Conservation (phyloP, 1,284 basidiomycete genomes). For the Jaminaea rosea region DNA sequence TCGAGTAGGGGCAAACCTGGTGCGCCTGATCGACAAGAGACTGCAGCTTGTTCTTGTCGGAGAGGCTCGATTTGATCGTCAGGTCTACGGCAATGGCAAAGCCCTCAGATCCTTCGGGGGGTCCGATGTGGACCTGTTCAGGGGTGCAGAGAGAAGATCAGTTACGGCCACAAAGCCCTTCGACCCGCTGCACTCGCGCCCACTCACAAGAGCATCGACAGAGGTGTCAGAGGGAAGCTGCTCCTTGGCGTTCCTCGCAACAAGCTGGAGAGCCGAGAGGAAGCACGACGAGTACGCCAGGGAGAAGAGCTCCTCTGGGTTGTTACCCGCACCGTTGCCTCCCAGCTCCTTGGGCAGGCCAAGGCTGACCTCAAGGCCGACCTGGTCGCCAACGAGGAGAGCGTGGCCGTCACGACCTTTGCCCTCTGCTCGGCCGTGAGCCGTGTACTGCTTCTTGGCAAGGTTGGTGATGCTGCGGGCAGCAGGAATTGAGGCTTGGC, state of each 20-base stretch:
- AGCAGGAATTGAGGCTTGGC: too few relatives aligned
- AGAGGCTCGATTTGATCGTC: neutral
- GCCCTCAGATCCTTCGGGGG: neutral
- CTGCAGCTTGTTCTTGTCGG: conserved; percentile 1
- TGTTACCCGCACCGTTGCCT: neutral
- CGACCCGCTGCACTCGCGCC: neutral
- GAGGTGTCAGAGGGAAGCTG: neutral
- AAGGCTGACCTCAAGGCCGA: conserved; percentile 1
- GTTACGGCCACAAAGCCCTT: too few relatives aligned
- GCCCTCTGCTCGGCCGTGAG: conserved; percentile 1
- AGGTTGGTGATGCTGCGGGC: conserved; percentile 1
- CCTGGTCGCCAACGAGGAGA: neutral
- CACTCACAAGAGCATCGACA: conserved; percentile 3
- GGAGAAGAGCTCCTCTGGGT: conserved; percentile 3
- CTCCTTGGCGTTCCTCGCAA: neutral
- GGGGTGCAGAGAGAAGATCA: neutral
- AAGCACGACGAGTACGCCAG: conserved; percentile 5
- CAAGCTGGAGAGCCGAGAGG: conserved; percentile 5
- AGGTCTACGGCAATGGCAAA: conserved; percentile 5
- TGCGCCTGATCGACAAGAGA: conserved; percentile 2
- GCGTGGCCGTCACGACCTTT: conserved; percentile 1
- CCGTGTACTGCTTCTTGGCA: neutral
- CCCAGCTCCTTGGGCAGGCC: neutral
- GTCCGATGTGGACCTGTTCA: conserved; percentile 1
- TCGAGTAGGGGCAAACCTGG: conserved; percentile 5